These are phyloP conservation scores for Saccharomycopsis schoenii DNA, from an alignment of 805 yeast genomes.

Conservation along the genomic window DNA sequence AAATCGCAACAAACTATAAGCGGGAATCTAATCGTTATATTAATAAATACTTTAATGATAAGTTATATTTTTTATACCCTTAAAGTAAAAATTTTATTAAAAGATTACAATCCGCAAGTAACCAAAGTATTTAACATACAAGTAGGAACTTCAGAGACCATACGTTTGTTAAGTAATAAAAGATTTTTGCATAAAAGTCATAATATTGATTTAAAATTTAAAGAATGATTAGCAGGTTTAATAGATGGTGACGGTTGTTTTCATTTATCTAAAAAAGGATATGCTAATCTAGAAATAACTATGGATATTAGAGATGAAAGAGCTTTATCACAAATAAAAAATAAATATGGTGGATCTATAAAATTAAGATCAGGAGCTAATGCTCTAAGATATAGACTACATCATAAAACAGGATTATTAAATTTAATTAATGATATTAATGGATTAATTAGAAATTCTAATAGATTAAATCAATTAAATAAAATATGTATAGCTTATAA, in stretches of 20 bases:
- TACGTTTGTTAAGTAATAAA: not conserved
- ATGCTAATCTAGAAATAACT: constrained; percentile 10
- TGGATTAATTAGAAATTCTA: not conserved
- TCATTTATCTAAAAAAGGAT: not conserved
- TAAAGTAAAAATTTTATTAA: constrained; percentile 2
- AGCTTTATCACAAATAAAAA: not conserved
- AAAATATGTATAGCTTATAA: not conserved
- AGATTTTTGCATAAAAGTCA: not conserved
- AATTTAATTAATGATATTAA: not conserved
- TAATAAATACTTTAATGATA: constrained; percentile 1
- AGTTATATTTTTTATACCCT: not conserved
- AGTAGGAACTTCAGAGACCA: constrained; percentile 7
- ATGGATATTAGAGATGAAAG: constrained; percentile 5
- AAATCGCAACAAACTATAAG: not conserved
- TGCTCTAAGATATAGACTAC: not conserved
- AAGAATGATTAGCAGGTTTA: not conserved
- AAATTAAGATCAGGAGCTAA: constrained; percentile 6
- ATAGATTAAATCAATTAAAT: not conserved
- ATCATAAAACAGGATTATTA: not conserved
- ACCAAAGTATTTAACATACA: not conserved
- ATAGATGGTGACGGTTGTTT: constrained; percentile 2
- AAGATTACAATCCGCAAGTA: constrained; percentile 1
- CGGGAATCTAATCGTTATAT: not conserved
- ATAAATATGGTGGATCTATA: constrained; percentile 3
- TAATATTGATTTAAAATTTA: not conserved